Evolutionary conservation across 2,329 filamentous ascomycete genomes (phyloP).

Genomic region (Penicillium sp.): DNA sequence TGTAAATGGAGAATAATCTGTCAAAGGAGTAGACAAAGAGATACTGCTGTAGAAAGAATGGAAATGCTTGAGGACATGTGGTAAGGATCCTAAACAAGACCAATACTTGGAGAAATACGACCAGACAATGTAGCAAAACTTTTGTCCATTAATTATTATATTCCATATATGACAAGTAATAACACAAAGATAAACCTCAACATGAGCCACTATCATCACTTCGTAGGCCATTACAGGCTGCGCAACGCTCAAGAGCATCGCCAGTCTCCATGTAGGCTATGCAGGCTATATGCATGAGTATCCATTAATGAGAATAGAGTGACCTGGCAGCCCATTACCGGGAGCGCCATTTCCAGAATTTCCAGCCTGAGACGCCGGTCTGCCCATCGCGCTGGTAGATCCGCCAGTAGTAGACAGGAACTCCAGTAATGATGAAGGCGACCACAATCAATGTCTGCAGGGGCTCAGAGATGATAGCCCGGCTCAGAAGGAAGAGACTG

Average conservation of each 20-base stretch:
- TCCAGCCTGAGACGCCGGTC: constrained; percentile 35
- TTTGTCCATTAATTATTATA: no score
- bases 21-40: no score
- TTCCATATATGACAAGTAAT: no score
- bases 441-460: constrained; percentile 84
- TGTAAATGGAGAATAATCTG: no score
- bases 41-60: no score
- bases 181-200: no score
- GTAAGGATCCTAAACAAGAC: no score
- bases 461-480: constrained; percentile 85
- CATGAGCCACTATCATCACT: constrained; percentile 17
- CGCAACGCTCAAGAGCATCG: constrained; percentile 1
- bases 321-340: constrained; percentile 6
- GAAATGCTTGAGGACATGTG: no score
- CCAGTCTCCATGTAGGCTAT: constrained; percentile 4
- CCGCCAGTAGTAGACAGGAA: constrained; percentile 85
- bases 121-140: no score
- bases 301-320: constrained; percentile 19
- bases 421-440: constrained; percentile 72
- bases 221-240: constrained; percentile 14
- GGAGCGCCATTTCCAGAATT: constrained; percentile 38
- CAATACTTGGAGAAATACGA: no score
- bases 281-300: constrained; percentile 24
- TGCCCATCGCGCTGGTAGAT: constrained; percentile 59
- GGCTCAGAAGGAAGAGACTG: constrained; percentile 79